phyloP scores from a whole-genome alignment of 345 rosid genomes.

The Kernera saxatilis region DNA sequence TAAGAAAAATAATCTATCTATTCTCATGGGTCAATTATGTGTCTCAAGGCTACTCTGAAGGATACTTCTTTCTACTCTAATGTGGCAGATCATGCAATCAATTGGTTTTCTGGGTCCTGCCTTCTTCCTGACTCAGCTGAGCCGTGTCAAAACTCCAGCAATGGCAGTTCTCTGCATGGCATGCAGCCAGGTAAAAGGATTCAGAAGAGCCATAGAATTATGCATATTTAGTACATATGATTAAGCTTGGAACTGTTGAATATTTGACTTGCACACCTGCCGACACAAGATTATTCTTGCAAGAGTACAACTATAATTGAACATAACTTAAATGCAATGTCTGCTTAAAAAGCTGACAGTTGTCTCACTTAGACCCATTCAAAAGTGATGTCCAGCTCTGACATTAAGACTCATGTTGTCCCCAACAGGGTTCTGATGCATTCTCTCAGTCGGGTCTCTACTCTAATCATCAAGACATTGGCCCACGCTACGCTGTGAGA shows the following conservation, averaged over 20 bases:
- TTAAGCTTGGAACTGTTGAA: not conserved
- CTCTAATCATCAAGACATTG: conserved; percentile 98
- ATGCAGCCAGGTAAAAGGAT: conserved; percentile 75
- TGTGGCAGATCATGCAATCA: conserved; percentile 92
- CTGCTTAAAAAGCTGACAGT: conserved; percentile 5
- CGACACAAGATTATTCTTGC: conserved; percentile 1
- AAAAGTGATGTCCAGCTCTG: conserved; percentile 11
- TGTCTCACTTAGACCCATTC: conserved; percentile 6
- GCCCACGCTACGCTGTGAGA: conserved; percentile 90
- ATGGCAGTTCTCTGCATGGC: conserved; percentile 99
- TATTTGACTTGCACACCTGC: conserved; percentile 1
- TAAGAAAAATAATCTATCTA: not conserved
- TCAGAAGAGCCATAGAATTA: not conserved
- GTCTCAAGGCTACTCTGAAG: too few relatives aligned
- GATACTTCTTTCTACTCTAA: conserved; percentile 6
- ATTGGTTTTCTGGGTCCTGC: conserved; percentile 96
- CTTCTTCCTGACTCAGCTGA: conserved; percentile 81
- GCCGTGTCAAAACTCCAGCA: conserved; percentile 79
- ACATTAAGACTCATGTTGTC: conserved; percentile 14
- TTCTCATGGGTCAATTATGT: not conserved
- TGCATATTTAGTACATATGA: not conserved
- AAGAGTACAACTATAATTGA: conserved; percentile 8
- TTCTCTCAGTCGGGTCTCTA: conserved; percentile 97
- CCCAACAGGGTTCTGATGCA: conserved; percentile 83
- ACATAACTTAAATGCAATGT: conserved; percentile 13